Evolutionary conservation across 331 rosid species (phyloP).

Genomic region (Telfairia occidentalis): DNA sequence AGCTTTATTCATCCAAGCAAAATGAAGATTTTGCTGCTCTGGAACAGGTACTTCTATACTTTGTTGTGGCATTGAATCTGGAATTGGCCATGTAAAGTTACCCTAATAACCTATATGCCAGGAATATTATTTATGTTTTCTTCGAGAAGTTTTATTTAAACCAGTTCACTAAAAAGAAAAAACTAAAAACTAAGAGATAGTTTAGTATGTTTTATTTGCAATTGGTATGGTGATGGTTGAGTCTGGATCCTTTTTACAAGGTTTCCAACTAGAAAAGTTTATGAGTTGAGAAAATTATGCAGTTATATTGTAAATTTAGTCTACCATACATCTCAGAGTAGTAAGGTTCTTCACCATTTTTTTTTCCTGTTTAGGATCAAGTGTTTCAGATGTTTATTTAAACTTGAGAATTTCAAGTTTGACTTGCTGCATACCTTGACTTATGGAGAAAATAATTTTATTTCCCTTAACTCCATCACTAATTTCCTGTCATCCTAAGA

Average conservation of each 20-base stretch:
- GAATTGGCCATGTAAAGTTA: background rate
- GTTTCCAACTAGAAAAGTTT: background rate
- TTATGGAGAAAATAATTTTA: background rate
- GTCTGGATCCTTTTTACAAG: background rate
- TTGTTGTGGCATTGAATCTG: background rate
- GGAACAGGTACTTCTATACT: constrained; percentile 61
- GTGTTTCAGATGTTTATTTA: background rate
- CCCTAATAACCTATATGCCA: background rate
- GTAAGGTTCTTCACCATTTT: background rate
- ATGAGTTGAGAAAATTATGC: background rate
- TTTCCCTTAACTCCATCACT: background rate
- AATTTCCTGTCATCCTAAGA: background rate
- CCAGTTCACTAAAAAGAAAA: background rate
- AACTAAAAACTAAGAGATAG: background rate
- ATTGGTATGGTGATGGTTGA: background rate
- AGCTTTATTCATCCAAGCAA: constrained; percentile 43
- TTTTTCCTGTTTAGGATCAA: background rate
- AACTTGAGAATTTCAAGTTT: background rate
- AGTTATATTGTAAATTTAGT: background rate
- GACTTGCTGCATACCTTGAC: background rate
- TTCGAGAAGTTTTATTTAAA: background rate
- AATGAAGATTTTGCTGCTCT: constrained; percentile 84
- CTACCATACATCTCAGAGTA: background rate
- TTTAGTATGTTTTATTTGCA: background rate
- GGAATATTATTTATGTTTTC: background rate